Evolutionary conservation across 1,139 yeast genomes (phyloP).

Genomic region (Geotrichum siamense): DNA sequence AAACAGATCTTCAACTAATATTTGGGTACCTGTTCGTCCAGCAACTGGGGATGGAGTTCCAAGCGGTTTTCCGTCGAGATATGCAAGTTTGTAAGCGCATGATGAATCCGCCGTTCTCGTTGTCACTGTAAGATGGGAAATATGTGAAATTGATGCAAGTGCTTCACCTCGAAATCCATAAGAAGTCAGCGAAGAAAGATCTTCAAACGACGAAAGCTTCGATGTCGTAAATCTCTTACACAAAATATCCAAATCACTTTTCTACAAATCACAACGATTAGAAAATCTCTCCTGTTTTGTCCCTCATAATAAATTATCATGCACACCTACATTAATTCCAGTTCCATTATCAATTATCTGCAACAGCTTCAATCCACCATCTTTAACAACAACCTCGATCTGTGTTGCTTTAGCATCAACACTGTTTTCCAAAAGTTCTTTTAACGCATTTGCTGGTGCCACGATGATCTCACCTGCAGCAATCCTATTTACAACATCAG

Average conservation of each 20-base stretch:
- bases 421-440: slow-evolving; percentile 73
- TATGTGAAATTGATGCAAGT: slow-evolving; percentile 59
- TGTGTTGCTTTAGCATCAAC: slow-evolving; percentile 63
- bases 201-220: slow-evolving; percentile 48
- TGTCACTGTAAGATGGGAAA: slow-evolving; percentile 60
- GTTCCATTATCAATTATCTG: slow-evolving; percentile 69
- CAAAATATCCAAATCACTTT: slow-evolving; percentile 48
- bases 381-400: slow-evolving; percentile 59
- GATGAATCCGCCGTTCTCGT: slow-evolving; percentile 57
- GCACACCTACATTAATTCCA: slow-evolving; percentile 44
- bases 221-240: slow-evolving; percentile 71
- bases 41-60: slow-evolving; percentile 67
- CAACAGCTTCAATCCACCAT: slow-evolving; percentile 55
- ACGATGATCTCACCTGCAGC: slow-evolving; percentile 98
- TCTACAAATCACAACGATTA: slow-evolving; percentile 35
- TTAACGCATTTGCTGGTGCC: slow-evolving; percentile 81
- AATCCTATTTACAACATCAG: slow-evolving; percentile 71
- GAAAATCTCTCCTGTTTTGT: too few species aligned
- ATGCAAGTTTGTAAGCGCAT: slow-evolving; percentile 61
- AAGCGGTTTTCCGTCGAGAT: slow-evolving; percentile 53
- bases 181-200: slow-evolving; percentile 45
- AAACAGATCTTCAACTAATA: slow-evolving; percentile 80
- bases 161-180: slow-evolving; percentile 86
- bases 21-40: slow-evolving; percentile 81
- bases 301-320: neutral